Conservation (phyloP, 257 asterid genomes). For the Asclepias syriaca region DNA sequence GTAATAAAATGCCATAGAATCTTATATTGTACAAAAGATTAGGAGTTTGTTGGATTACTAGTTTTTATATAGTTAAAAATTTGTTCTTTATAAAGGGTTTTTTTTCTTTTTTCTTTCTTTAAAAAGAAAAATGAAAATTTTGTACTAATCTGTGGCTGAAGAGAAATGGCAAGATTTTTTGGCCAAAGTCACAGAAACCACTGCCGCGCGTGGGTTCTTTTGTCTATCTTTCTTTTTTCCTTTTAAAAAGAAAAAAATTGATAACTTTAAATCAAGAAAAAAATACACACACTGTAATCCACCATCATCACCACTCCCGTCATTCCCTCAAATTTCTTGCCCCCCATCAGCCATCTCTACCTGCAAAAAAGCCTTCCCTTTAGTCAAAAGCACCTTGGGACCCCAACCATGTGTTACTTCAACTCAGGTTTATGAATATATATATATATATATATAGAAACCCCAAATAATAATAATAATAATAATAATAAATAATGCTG, state of each 20-base stretch:
- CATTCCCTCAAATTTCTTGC: constrained; percentile 38
- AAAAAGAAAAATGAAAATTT: no score
- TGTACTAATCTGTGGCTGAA: background rate
- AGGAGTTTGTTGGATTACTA: no score
- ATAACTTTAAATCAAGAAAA: no score
- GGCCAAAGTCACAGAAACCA: background rate
- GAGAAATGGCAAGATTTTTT: background rate
- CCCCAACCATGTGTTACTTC: constrained; percentile 33
- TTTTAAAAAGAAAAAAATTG: background rate
- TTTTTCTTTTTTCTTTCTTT: no score
- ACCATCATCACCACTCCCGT: constrained; percentile 24
- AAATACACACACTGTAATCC: constrained; percentile 16
- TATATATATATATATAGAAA: constrained; percentile 2
- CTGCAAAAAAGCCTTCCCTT: constrained; percentile 26
- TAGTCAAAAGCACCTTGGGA: constrained; percentile 55
- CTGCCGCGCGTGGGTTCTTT: background rate
- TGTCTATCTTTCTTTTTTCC: background rate
- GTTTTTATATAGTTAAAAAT: no score
- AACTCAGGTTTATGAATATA: constrained; percentile 24
- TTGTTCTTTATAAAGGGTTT: no score
- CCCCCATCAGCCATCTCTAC: constrained; percentile 16
- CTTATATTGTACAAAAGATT: no score
- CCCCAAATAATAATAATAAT: background rate
- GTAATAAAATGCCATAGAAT: no score
- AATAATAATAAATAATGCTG: background rate